Evolutionary conservation across 176 grass and related monocot genomes (phyloP), one percentile per base, ranked within the genome.

Genomic region (Carex scoparia): DNA sequence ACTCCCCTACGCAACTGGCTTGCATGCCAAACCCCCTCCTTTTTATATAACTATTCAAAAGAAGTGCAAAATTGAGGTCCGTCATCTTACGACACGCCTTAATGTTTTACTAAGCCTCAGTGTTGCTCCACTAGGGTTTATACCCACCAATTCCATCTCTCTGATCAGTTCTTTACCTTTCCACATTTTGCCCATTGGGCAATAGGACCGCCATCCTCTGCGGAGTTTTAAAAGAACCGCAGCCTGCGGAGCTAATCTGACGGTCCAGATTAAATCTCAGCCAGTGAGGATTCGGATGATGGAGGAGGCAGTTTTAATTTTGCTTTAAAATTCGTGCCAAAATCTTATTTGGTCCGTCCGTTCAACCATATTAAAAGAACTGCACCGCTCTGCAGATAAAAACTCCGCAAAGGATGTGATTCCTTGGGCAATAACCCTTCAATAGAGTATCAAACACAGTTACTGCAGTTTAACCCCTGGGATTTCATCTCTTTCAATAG

Each of bases 401-500:
- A 23, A 23, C 23, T 23, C 23, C 23, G 23, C 23, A 23, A 0
- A 23, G 23, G 23, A 23, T 23, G 23, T 23, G 23, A 23, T 23
- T 23, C 23, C 23, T 23, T 23, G 23, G 23, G 23, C 87, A 89
- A 49, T 94, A 89, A 10, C 87, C 27, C 1, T 46, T 46, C 16
- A 94, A 90, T 72, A 91, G 62, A 8, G 89, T 93, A 66, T 93
- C 93, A 76, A 93, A 93, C 0, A 89, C 19, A 10, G 80, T 75
- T 33, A 93, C 69, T 91, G 85, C 1, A 87, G 84, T 18, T 86
- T 79, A n/a, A 86, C 86, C 6, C 70, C 79, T 83, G 66, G 79
- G 46, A 19, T 31, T 63, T 73, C 92, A 94, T 94, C 33, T 91
- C 89, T 62, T 89, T 87, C 87, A 82, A 89, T 40, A 23, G 23